A percentile compares a stretch with the other conserved stretches of the same genome.
Evolutionary conservation across 257 asterid genomes (phyloP).

Genomic region (Anisodus tanguticus): DNA sequence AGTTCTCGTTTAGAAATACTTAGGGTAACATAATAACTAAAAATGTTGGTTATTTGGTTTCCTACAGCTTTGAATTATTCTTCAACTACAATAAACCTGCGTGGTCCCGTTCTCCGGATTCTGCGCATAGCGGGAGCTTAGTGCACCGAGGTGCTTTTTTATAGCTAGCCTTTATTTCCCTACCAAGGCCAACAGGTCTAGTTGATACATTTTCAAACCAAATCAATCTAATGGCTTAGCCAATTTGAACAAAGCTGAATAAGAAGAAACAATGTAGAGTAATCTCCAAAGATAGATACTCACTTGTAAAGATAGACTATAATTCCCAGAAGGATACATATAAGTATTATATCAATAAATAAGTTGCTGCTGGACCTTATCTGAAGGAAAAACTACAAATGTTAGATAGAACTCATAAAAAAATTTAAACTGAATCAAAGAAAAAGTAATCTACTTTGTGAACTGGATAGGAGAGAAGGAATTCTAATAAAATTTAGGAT

Average conservation of each 20-base stretch:
- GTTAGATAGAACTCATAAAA: background rate
- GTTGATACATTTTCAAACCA: background rate
- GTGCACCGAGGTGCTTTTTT: too few relatives aligned
- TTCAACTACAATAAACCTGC: too few relatives aligned
- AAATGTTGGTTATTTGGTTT: background rate
- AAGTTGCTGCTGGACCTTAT: constrained; percentile 73
- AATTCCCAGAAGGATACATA: constrained; percentile 80
- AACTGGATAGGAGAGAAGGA: background rate
- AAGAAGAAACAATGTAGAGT: background rate
- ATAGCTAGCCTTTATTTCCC: background rate
- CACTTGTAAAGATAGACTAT: constrained; percentile 80
- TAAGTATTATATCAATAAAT: constrained; percentile 69
- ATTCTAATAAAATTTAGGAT: background rate
- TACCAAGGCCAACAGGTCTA: background rate
- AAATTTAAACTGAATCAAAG: background rate
- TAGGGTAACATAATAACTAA: background rate
- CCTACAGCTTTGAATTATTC: too few relatives aligned
- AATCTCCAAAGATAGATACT: constrained; percentile 40
- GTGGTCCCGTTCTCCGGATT: too few relatives aligned
- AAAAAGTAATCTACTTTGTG: background rate
- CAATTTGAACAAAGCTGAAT: background rate
- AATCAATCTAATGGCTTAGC: background rate
- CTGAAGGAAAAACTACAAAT: constrained; percentile 44
- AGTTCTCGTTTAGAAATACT: background rate
- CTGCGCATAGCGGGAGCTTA: too few relatives aligned